These are phyloP conservation scores for Ophiostoma quercus DNA, from an alignment of 2,329 filamentous ascomycete species.

Conservation along the genomic window DNA sequence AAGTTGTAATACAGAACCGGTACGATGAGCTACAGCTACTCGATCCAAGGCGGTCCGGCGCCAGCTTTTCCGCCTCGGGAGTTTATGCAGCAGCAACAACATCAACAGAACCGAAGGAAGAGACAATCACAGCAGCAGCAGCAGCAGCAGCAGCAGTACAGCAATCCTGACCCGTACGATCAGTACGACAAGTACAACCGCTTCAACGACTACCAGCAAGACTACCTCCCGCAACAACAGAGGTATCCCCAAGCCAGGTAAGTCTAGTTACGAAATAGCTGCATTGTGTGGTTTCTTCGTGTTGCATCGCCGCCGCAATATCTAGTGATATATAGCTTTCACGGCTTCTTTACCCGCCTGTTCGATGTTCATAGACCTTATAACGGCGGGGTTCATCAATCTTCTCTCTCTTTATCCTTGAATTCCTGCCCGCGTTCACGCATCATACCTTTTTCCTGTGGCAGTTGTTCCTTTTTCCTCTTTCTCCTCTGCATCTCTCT, in stretches of 20 bases:
- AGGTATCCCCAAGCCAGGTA: conserved; percentile 11
- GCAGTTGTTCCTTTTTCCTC: neutral
- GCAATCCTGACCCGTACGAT: conserved; percentile 22
- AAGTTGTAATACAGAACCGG: conserved; percentile 2
- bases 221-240: neutral
- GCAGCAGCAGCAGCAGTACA: conserved; percentile 29
- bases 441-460: neutral
- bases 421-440: neutral
- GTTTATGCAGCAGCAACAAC: conserved; percentile 31
- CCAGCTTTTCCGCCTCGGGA: conserved; percentile 34
- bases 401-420: neutral
- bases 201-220: conserved; percentile 24
- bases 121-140: conserved; percentile 28
- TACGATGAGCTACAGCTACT: conserved; percentile 34
- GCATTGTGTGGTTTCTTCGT: neutral
- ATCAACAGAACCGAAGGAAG: conserved; percentile 20
- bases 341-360: neutral
- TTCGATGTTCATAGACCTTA: neutral
- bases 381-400: neutral
- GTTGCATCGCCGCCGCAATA: neutral
- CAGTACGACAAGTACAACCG: conserved; percentile 13
- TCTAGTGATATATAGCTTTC: neutral
- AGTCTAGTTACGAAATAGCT: neutral
- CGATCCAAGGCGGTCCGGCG: conserved; percentile 36
- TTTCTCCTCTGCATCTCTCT: neutral